Evolutionary conservation across 2,329 filamentous ascomycete species (phyloP).

Genomic region (Akanthomyces uredinophilus): DNA sequence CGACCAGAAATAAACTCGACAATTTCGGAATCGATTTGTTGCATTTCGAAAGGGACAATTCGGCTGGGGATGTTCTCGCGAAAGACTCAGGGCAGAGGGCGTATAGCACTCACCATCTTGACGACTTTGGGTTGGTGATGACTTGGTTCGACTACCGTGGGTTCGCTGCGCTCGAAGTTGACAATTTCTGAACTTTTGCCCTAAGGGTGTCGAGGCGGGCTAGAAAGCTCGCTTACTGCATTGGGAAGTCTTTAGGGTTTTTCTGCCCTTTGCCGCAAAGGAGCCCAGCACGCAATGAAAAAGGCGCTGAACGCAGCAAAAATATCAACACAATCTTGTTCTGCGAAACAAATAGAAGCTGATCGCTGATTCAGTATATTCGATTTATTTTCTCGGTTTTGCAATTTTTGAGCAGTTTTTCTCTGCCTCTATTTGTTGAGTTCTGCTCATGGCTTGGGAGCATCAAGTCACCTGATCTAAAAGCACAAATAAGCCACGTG

Average conservation of each 20-base stretch:
- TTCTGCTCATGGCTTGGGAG: background rate
- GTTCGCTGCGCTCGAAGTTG: slow-evolving; percentile 39
- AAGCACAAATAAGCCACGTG: background rate
- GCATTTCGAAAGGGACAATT: slow-evolving; percentile 19
- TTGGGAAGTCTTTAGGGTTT: slow-evolving; percentile 36
- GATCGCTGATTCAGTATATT: no score
- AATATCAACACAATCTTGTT: background rate
- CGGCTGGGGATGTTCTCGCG: background rate
- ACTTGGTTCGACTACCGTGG: slow-evolving; percentile 45
- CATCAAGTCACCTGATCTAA: background rate
- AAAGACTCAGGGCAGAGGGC: slow-evolving; percentile 18
- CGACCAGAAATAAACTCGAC: background rate
- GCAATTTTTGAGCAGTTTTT: background rate
- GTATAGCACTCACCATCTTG: slow-evolving; percentile 48
- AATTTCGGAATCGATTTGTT: background rate
- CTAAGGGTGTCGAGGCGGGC: slow-evolving; percentile 32
- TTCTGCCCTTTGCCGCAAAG: slow-evolving; percentile 30
- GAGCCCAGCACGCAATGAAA: background rate
- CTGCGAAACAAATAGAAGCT: background rate
- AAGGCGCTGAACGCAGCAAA: background rate
- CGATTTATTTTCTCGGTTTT: background rate
- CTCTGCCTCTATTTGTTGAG: background rate
- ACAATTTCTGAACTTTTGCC: slow-evolving; percentile 45
- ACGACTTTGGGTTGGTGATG: slow-evolving; percentile 48
- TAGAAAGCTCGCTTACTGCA: slow-evolving; percentile 42